Conservation (phyloP, 768 basidiomycete species). For the Auricularia auricula-judae region DNA sequence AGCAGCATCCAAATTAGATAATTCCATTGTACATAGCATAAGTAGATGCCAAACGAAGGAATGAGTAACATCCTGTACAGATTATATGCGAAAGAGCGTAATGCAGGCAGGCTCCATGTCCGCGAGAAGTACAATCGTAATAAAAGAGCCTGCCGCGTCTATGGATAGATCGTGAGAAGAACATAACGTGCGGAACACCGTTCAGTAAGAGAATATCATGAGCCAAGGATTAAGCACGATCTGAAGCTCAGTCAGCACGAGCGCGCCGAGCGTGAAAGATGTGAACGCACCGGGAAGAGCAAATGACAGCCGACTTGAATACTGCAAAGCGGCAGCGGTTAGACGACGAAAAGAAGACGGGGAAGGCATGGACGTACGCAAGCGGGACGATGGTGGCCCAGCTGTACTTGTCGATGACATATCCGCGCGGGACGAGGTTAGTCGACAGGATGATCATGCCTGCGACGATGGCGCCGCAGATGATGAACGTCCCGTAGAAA, state of each 20-base stretch:
- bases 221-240: neutral
- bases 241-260: neutral
- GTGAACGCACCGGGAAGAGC: neutral
- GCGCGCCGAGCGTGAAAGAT: neutral
- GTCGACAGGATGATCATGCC: constrained; percentile 47
- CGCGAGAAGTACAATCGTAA: no score
- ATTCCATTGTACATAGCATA: no score
- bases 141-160: no score
- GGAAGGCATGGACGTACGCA: constrained; percentile 31
- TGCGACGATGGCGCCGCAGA: constrained; percentile 40
- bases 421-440: constrained; percentile 45
- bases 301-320: neutral
- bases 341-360: neutral
- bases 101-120: no score
- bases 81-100: no score
- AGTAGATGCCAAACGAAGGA: no score
- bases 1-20: no score
- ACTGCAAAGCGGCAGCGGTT: neutral
- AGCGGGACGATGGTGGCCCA: constrained; percentile 60
- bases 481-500: constrained; percentile 54
- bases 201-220: neutral
- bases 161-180: no score
- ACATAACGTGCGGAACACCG: no score
- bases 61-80: no score
- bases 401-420: constrained; percentile 45